Evolutionary conservation across 2,329 filamentous ascomycete species (phyloP).

Genomic region (Sporothrix inflata): DNA sequence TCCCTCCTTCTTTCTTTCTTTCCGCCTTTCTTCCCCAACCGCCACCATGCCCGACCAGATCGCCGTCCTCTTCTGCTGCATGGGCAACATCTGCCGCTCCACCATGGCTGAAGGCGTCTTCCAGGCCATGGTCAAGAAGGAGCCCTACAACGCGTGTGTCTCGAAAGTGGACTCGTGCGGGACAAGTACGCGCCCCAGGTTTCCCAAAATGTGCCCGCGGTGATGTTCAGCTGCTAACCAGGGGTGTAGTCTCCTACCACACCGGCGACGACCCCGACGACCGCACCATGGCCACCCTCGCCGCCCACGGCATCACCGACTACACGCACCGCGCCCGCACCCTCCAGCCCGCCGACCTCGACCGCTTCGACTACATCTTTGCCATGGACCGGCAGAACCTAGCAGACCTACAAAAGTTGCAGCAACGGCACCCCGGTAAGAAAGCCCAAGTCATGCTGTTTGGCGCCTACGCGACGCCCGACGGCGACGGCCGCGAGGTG

Average conservation of each 20-base stretch:
- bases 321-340: conserved; percentile 79
- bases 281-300: conserved; percentile 80
- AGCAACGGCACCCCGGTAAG: conserved; percentile 59
- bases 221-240: no score
- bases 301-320: conserved; percentile 71
- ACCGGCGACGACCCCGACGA: conserved; percentile 74
- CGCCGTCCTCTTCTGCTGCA: conserved; percentile 90
- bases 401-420: conserved; percentile 65
- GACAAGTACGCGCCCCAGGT: conserved; percentile 58
- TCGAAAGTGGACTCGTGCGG: conserved; percentile 82
- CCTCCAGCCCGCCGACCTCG: conserved; percentile 71
- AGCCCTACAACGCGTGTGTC: conserved; percentile 63
- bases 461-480: conserved; percentile 75
- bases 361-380: conserved; percentile 87
- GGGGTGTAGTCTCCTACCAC: conserved; percentile 77
- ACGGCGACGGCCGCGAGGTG: conserved; percentile 67
- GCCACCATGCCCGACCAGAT: conserved; percentile 44
- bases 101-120: conserved; percentile 98
- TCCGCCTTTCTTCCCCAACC: neutral
- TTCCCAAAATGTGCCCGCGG: no score
- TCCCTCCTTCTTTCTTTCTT: neutral
- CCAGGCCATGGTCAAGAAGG: conserved; percentile 66
- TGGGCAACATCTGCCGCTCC: conserved; percentile 93
- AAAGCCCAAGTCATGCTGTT: conserved; percentile 77
- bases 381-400: conserved; percentile 92